Evolutionary conservation across 2,329 filamentous ascomycete genomes (phyloP).

Genomic region (Scopulariopsis brevicaulis): DNA sequence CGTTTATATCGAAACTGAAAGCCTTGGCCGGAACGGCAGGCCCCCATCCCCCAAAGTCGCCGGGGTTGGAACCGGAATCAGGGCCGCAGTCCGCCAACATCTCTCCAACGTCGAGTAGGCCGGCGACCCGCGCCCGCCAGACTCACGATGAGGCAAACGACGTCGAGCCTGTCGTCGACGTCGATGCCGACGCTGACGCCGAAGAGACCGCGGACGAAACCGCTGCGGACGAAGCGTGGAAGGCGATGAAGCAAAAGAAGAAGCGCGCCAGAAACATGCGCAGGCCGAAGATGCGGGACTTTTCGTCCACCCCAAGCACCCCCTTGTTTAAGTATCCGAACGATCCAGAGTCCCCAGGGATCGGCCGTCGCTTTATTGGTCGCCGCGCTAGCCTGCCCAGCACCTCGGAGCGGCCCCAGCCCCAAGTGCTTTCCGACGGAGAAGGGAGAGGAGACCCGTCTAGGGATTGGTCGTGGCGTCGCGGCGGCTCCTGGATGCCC

Average conservation of each 20-base stretch:
- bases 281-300: constrained; percentile 37
- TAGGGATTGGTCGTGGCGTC: constrained; percentile 40
- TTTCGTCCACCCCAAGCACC: constrained; percentile 55
- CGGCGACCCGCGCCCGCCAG: constrained; percentile 24
- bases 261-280: constrained; percentile 52
- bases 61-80: constrained; percentile 15
- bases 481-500: constrained; percentile 47
- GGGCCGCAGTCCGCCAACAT: constrained; percentile 27
- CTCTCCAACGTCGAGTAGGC: constrained; percentile 34
- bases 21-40: constrained; percentile 50
- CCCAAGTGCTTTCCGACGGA: constrained; percentile 62
- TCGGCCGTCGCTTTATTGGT: constrained; percentile 33
- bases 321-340: constrained; percentile 23
- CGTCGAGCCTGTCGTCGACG: constrained; percentile 65
- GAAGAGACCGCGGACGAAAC: constrained; percentile 80
- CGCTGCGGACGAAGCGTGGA: constrained; percentile 29
- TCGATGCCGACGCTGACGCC: constrained; percentile 69
- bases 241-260: constrained; percentile 40
- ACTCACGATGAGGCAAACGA: constrained; percentile 41
- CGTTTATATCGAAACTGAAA: constrained; percentile 70
- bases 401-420: constrained; percentile 30
- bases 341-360: constrained; percentile 26
- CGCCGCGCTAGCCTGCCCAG: constrained; percentile 58
- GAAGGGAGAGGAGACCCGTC: constrained; percentile 56
- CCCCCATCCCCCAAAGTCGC: constrained; percentile 28